A percentile compares a stretch with the other conserved stretches of the same genome.
phyloP scores from a whole-genome alignment of 192 early-diverging fungal genomes.

The Lunasporangiospora selenospora region DNA sequence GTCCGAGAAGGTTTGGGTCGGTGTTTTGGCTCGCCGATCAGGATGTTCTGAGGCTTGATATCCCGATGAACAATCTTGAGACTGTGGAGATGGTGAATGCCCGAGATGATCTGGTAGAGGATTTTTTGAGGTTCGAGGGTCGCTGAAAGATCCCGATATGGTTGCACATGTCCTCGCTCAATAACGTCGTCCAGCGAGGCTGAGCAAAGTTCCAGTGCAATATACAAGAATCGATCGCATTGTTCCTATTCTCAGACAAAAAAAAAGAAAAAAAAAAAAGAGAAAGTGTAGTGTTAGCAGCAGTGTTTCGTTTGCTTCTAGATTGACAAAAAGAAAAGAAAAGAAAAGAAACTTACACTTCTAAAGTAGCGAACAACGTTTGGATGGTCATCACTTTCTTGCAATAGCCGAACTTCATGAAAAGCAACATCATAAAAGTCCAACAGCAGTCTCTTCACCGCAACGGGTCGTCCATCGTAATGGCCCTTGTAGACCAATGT shows the following conservation, averaged over 20 bases:
- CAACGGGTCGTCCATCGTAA: constrained; percentile 91
- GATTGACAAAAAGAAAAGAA: background rate
- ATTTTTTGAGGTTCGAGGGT: constrained; percentile 69
- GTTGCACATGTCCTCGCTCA: constrained; percentile 58
- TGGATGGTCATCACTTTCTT: constrained; percentile 94
- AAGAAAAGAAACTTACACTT: constrained; percentile 57
- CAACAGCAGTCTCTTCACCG: constrained; percentile 90
- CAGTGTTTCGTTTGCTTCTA: background rate
- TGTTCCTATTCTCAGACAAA: constrained; percentile 61
- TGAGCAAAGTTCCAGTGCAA: constrained; percentile 94
- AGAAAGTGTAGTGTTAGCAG: background rate
- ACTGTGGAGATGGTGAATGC: constrained; percentile 88
- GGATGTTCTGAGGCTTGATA: constrained; percentile 97
- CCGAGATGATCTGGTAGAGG: constrained; percentile 84
- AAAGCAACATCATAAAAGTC: constrained; percentile 97
- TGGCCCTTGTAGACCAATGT: constrained; percentile 95
- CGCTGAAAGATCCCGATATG: constrained; percentile 52
- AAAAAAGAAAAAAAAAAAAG: background rate
- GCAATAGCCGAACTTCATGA: constrained; percentile 91
- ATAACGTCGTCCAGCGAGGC: constrained; percentile 90
- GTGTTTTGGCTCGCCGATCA: constrained; percentile 72
- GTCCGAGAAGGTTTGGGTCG: constrained; percentile 46
- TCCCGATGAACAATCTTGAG: constrained; percentile 98
- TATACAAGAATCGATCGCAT: constrained; percentile 92
- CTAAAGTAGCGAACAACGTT: constrained; percentile 97